These are phyloP conservation scores for Ustilago loliicola DNA, from an alignment of 1,284 basidiomycete species.

Conservation along the genomic window DNA sequence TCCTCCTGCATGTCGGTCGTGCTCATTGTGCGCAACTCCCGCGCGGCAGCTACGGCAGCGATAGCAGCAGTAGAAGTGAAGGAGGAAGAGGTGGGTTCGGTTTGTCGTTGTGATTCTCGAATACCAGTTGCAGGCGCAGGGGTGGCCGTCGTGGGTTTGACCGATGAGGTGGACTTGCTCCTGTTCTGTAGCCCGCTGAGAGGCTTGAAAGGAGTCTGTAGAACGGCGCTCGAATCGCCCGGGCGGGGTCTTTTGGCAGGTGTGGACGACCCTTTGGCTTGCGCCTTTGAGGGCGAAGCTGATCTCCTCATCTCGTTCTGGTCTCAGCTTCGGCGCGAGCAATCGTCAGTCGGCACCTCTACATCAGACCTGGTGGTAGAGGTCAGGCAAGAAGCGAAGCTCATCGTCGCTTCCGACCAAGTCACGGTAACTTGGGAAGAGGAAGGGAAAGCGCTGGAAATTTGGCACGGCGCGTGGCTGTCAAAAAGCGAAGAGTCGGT, in stretches of 20 bases:
- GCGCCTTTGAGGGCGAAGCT: constrained; percentile 34
- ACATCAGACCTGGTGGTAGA: constrained; percentile 1
- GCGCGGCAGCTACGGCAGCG: neutral
- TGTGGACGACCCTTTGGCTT: neutral
- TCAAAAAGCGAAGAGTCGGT: constrained; percentile 2
- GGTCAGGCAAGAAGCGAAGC: neutral
- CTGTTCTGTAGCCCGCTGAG: constrained; percentile 28
- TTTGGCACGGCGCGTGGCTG: neutral
- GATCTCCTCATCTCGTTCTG: constrained; percentile 30
- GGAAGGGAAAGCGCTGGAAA: neutral
- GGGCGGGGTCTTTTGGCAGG: neutral
- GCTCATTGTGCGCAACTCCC: constrained; percentile 19
- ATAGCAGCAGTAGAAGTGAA: neutral
- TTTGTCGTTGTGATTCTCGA: neutral
- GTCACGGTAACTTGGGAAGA: neutral
- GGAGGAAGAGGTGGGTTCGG: neutral
- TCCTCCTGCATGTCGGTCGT: constrained; percentile 28
- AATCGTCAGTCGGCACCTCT: neutral
- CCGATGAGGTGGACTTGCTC: neutral
- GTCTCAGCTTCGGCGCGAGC: neutral
- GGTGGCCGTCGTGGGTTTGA: neutral
- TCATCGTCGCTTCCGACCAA: neutral
- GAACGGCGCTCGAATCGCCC: constrained; percentile 15
- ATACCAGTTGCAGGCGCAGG: neutral
- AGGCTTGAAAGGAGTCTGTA: constrained; percentile 37